Evolutionary conservation across 208 protist species (phyloP), one percentile per base, ranked within the genome.

Genomic region (Acanthamoeba lenticulata): DNA sequence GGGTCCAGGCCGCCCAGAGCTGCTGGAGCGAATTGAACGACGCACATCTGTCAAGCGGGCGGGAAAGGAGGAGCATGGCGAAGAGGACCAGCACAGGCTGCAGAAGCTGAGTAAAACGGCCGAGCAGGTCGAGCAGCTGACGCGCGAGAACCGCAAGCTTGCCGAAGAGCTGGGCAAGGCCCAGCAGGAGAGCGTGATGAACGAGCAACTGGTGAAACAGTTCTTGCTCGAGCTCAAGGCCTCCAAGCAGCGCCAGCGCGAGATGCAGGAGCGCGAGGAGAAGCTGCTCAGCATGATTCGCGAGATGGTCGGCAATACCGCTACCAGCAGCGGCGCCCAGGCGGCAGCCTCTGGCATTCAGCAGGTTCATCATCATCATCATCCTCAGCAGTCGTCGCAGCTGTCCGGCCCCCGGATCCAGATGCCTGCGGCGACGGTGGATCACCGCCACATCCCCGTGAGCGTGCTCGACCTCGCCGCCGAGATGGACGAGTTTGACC

Each of bases 151-250:
- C 79, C 49, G 38, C n/a, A 62, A 88, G 45, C 47, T 88, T n/a
- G 32, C n/a, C 45, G 79, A 88, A 2, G 79, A 88, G 47, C 79
- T 88, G 15, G 27, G n/a, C 44, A 88, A 88, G 45, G 45, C 57
- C 29, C 24, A 57, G 47, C 79, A 88, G 47, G 45, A 88, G 47
- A 49, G 47, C 40, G 45, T 57, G 15, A 60, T 34, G 45, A 88
- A 88, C 45, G 79, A 88, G 36, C 79, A 88, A 29, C n/a, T 88
- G 44, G 79, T 88, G n/a, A 60, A 88, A 42, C 47, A 88, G 45
- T 88, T 88, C 47, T n/a, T 88, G 44, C 45, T 60, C 24, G 79
- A 49, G 45, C 79, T 88, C 47, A 88, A 88, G 47, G 79, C 79
- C 11, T 47, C 79, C 13, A 88, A 60, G 47, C 79, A 88, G 79